phyloP scores from a whole-genome alignment of 148 eudicot genomes.

The Vaccinium darrowii region DNA sequence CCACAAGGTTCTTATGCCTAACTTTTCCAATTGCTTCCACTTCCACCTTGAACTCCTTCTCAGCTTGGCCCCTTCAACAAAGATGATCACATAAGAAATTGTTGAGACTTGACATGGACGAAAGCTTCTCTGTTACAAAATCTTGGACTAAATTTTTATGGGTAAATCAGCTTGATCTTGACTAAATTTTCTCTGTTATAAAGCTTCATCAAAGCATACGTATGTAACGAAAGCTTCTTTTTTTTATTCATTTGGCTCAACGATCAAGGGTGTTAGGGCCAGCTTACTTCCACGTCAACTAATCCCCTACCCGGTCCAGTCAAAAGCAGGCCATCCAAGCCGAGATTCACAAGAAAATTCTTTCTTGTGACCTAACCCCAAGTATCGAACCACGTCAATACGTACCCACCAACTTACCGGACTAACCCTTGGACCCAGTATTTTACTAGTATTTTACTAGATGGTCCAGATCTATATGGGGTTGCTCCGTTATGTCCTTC shows the following conservation, averaged over 20 bases:
- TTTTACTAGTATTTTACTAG: not conserved
- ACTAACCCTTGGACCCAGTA: not conserved
- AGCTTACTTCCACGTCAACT: too few species aligned
- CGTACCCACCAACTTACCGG: too few species aligned
- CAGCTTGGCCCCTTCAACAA: slow-evolving; percentile 87
- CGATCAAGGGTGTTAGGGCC: too few species aligned
- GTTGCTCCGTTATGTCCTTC: not conserved
- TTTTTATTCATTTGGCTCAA: too few species aligned
- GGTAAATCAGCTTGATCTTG: too few species aligned
- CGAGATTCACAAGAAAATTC: too few species aligned
- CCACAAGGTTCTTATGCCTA: slow-evolving; percentile 88
- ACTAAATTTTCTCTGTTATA: not conserved
- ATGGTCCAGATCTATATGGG: too few species aligned
- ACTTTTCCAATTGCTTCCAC: slow-evolving; percentile 99
- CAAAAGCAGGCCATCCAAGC: too few species aligned
- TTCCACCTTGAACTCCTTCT: slow-evolving; percentile 94
- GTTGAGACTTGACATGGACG: not conserved
- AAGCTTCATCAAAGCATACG: not conserved
- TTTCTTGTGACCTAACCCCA: too few species aligned
- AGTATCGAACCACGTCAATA: too few species aligned
- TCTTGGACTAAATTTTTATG: not conserved
- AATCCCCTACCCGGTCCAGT: too few species aligned
- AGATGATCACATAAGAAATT: not conserved
- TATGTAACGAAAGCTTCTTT: not conserved
- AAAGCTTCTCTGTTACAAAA: not conserved